phyloP scores from a whole-genome alignment of 2,329 filamentous ascomycete species.

The Alternaria sp. region DNA sequence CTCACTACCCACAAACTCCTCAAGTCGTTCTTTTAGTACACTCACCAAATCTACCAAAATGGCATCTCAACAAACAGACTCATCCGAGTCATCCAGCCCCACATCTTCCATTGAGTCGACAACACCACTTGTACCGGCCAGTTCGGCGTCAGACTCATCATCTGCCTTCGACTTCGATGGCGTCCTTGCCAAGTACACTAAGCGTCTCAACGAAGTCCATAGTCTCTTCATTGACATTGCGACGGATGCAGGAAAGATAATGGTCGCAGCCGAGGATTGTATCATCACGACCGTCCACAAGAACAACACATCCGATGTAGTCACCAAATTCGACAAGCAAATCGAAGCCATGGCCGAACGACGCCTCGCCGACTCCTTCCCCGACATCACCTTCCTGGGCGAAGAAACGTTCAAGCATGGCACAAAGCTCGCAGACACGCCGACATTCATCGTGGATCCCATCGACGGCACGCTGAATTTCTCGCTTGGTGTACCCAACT shows the following conservation, averaged over 20 bases:
- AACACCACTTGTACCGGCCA: constrained; percentile 3
- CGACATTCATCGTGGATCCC: constrained; percentile 49
- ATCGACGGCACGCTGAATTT: constrained; percentile 52
- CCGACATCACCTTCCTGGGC: constrained; percentile 48
- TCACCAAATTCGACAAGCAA: constrained; percentile 62
- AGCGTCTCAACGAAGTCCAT: constrained; percentile 24
- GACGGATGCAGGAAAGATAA: constrained; percentile 39
- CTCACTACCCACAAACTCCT: background rate
- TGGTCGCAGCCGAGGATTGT: constrained; percentile 40
- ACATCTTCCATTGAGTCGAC: background rate
- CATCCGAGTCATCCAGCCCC: background rate
- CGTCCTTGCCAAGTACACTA: constrained; percentile 26
- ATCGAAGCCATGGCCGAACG: constrained; percentile 59
- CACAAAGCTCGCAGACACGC: constrained; percentile 35
- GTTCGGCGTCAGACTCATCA: constrained; percentile 8
- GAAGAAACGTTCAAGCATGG: constrained; percentile 46
- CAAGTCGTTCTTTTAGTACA: background rate
- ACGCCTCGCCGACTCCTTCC: constrained; percentile 55
- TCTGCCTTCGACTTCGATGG: constrained; percentile 20
- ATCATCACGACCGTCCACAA: constrained; percentile 33
- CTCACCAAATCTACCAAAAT: background rate
- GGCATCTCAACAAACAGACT: background rate
- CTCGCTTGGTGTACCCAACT: constrained; percentile 47
- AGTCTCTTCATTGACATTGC: constrained; percentile 35
- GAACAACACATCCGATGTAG: constrained; percentile 57